Evolutionary conservation across 1,139 yeast species (phyloP), one percentile per base, ranked within the genome.

Genomic region (Suhomyces guaymorum): DNA sequence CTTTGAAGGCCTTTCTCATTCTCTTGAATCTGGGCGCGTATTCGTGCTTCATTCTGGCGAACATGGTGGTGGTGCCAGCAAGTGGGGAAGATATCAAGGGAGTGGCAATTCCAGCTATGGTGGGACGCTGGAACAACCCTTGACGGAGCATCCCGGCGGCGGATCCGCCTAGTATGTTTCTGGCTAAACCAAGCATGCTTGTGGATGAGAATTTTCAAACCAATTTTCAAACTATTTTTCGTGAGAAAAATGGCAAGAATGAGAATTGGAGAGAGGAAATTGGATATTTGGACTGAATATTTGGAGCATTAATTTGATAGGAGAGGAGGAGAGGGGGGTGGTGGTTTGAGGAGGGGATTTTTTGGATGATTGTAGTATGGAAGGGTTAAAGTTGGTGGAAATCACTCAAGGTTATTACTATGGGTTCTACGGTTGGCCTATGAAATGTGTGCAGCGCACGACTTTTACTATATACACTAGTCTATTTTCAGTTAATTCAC

Each of bases 1-100:
- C 99, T 59, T 92, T 94, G 63, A 88, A 90, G 29, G 90, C 88
- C 64, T 92, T 92, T 51, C 80, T 74, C 38, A 82, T 73, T 41
- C 73, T 68, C 50, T 78, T 80, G 63, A 76, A 83, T 54, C 96
- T 74, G 32, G 97, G 97, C 5, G 92, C 88, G 56, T 84, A 83
- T 57, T 88, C 96, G 60, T 89, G 96, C 51, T 82, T 81, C 53
- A 72, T 75, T 57, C 95, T 75, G 27, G 35, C 12, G 23, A 33
- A 38, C 29, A 38, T 28, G 26, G 37, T 27, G 24, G 24, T 24
- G 16, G 24, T 13, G 3, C 27, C 28, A 12, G 26, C n/a, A 25
- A n/a, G 14, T 21, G 29, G 32, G n/a, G 24, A 18, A 8, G 28
- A 11, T 5, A 11, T 26, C 7, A 32, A 9, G 13, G 26, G 18